Evolutionary conservation across 2,329 filamentous ascomycete genomes (phyloP), one percentile per base, ranked within the genome.

Genomic region (Talaromyces sp.): DNA sequence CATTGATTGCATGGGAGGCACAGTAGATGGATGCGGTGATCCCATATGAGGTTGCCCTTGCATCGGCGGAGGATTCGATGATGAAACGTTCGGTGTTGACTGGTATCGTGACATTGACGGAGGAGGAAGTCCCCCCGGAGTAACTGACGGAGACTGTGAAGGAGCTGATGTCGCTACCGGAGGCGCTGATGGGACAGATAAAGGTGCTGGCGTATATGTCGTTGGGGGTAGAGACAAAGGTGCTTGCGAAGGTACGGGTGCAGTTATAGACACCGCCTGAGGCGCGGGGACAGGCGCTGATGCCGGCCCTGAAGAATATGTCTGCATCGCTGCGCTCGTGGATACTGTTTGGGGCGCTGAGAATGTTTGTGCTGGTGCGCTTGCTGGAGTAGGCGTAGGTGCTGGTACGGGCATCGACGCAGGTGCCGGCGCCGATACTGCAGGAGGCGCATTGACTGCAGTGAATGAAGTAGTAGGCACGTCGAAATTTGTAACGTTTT

Each of bases 1-100:
- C 79, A 85, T 84, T 58, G 80, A 80, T 62, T 81, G 78, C 74
- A 83, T 83, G 17, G 84, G 80, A 63, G 84, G 83, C 68, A 73
- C 72, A 61, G 67, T 69, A 47, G 72, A 69, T 50, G 83, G 83
- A 68, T 85, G 76, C 15, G 84, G 82, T 39, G 85, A 85, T 67
- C 80, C 82, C 75, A 85, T 85, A 13, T 76, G 74, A 39, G 76
- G 73, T 65, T 79, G 77, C 15, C 74, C 60, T 33, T 68, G 67
- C 58, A 64, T 47, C 41, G 62, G 25, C 33, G 58, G 61, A 15
- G 47, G 35, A 57, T 67, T 64, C 17, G 49, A 39, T 19, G 61
- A 27, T 13, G 65, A 54, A 39, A 57, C 65, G 50, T 61, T 63
- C 19, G 50, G 41, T 39, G 65, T 25, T 27, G 60, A 68, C 62